phyloP scores from a whole-genome alignment of 176 grass and related monocot genomes.

The Themeda triandra region DNA sequence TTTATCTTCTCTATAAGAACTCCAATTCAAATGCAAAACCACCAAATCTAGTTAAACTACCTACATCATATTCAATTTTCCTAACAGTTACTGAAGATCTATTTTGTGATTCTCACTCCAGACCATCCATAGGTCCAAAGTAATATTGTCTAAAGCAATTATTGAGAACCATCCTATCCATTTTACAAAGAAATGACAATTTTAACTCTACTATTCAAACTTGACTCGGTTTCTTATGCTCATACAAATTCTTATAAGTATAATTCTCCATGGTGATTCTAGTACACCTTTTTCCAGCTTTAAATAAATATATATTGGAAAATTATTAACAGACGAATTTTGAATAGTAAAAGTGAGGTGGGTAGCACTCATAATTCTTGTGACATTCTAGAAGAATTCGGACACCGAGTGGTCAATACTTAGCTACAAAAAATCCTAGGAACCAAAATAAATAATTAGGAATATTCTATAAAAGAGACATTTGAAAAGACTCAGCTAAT shows the following conservation, averaged over 20 bases:
- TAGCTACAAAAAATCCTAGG: background rate
- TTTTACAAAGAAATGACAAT: background rate
- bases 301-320: background rate
- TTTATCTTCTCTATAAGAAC: background rate
- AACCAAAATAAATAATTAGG: background rate
- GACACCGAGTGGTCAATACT: background rate
- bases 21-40: background rate
- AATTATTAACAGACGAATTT: background rate
- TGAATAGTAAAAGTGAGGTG: background rate
- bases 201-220: background rate
- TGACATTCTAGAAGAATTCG: background rate
- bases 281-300: background rate
- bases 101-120: background rate
- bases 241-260: background rate
- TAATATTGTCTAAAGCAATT: background rate
- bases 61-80: background rate
- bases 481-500: background rate
- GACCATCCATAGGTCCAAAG: background rate
- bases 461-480: background rate
- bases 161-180: background rate
- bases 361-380: background rate
- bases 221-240: background rate
- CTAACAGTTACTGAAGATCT: background rate
- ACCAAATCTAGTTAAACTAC: background rate
- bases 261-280: background rate